These are phyloP conservation scores for Davidsoniella virescens DNA, from an alignment of 2,329 filamentous ascomycete species.

Conservation along the genomic window DNA sequence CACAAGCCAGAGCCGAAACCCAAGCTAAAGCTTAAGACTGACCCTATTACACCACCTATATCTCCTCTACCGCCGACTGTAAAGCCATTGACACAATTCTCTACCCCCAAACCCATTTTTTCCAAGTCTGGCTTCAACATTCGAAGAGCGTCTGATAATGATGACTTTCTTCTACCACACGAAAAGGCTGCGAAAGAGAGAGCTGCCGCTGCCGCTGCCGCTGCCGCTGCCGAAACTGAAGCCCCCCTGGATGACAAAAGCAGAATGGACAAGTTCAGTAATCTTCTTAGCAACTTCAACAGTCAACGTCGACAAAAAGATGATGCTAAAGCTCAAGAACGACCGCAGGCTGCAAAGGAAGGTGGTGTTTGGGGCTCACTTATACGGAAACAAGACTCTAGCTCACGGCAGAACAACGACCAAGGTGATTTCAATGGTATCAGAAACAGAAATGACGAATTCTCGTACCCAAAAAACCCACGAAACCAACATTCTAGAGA, in stretches of 20 bases:
- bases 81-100: background rate
- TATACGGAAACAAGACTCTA: slow-evolving; percentile 1
- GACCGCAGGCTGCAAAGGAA: slow-evolving; percentile 1
- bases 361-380: slow-evolving; percentile 7
- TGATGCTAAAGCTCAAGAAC: background rate
- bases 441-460: background rate
- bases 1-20: background rate
- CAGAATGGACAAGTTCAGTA: slow-evolving; percentile 7
- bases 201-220: background rate
- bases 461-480: no score
- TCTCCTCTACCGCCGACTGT: background rate
- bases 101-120: background rate
- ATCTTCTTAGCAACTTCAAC: slow-evolving; percentile 4
- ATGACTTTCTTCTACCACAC: slow-evolving; percentile 9
- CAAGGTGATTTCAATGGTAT: background rate
- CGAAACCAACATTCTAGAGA: no score
- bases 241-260: background rate
- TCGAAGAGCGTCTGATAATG: background rate
- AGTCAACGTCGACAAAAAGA: slow-evolving; percentile 7
- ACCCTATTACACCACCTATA: background rate
- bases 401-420: background rate
- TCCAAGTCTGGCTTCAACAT: slow-evolving; percentile 6
- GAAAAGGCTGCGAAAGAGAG: slow-evolving; percentile 1
- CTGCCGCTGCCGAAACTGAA: background rate
- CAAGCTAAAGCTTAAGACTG: background rate